These are phyloP conservation scores for Debaryomyces sp. DNA, from an alignment of 1,139 yeast genomes.

Conservation along the genomic window DNA sequence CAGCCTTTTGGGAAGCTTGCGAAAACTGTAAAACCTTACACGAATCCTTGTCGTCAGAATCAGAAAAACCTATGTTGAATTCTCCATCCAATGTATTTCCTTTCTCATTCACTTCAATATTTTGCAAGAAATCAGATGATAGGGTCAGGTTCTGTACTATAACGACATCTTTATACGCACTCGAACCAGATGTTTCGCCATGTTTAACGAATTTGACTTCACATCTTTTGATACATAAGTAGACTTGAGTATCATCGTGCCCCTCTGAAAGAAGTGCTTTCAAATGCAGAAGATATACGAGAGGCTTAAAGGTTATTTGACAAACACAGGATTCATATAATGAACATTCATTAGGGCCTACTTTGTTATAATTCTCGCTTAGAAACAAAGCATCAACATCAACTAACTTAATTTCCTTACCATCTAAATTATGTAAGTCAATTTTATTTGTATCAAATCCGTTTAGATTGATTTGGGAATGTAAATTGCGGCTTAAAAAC, in stretches of 20 bases:
- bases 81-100: background rate
- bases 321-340: slow-evolving; percentile 22
- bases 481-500: background rate
- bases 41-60: background rate
- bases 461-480: background rate
- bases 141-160: slow-evolving; percentile 2
- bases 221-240: slow-evolving; percentile 15
- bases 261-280: slow-evolving; percentile 14
- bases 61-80: background rate
- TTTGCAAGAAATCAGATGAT: background rate
- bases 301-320: slow-evolving; percentile 21
- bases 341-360: slow-evolving; percentile 14
- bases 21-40: slow-evolving; percentile 25
- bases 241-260: slow-evolving; percentile 8
- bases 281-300: slow-evolving; percentile 15
- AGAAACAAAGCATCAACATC: slow-evolving; percentile 17
- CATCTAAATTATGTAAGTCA: background rate
- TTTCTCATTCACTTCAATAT: background rate
- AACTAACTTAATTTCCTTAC: slow-evolving; percentile 12
- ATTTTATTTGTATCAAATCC: background rate
- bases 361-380: slow-evolving; percentile 11
- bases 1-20: slow-evolving; percentile 27
- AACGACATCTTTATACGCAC: slow-evolving; percentile 9
- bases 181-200: slow-evolving; percentile 6
- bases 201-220: slow-evolving; percentile 13